phyloP scores from a whole-genome alignment of 179 eudicot genomes.

The Pouteria campechiana region DNA sequence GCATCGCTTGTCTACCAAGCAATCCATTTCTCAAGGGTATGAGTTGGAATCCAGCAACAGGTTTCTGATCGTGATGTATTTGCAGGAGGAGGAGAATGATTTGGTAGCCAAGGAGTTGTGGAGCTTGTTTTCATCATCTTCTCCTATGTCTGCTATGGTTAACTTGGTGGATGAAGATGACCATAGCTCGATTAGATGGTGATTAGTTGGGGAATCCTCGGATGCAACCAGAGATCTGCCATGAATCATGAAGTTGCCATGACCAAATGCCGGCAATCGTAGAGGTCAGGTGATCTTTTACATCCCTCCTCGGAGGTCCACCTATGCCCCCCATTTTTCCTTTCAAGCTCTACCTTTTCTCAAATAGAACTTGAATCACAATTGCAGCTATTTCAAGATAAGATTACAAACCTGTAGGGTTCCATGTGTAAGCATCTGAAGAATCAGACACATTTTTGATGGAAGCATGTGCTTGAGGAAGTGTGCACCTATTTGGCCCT shows the following conservation, averaged over 20 bases:
- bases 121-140: neutral
- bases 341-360: slow-evolving; percentile 78
- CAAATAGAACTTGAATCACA: slow-evolving; percentile 53
- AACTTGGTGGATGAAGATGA: too few relatives aligned
- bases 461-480: slow-evolving; percentile 10
- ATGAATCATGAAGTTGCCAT: too few relatives aligned
- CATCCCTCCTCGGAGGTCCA: too few relatives aligned
- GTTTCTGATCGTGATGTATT: slow-evolving; percentile 54
- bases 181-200: slow-evolving; percentile 48
- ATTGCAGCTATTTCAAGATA: slow-evolving; percentile 63
- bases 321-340: slow-evolving; percentile 44
- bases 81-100: slow-evolving; percentile 22
- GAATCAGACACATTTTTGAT: slow-evolving; percentile 16
- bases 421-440: slow-evolving; percentile 22
- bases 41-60: slow-evolving; percentile 56
- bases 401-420: slow-evolving; percentile 40
- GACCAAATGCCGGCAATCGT: too few relatives aligned
- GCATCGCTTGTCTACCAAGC: too few relatives aligned
- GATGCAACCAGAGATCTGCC: slow-evolving; percentile 73
- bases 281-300: too few relatives aligned
- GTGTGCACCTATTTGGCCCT: slow-evolving; percentile 14
- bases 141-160: too few relatives aligned
- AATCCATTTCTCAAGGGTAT: too few relatives aligned
- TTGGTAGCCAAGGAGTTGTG: slow-evolving; percentile 5
- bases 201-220: slow-evolving; percentile 28